Base-by-base conservation (phyloP, 257 asterid genomes). In the Solanum pinnatisectum region DNA sequence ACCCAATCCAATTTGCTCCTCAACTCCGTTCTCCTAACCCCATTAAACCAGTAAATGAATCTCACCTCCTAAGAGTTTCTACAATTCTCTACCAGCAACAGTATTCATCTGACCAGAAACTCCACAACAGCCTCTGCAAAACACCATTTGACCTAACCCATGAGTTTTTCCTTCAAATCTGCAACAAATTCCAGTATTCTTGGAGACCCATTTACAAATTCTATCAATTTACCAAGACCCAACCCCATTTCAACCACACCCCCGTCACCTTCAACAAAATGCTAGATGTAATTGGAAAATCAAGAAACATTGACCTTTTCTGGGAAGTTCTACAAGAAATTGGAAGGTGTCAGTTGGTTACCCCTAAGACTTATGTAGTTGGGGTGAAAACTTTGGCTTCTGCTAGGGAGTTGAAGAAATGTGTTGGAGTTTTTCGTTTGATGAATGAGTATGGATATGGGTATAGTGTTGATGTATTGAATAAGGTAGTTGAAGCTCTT, bases 41-140 rank as follows among this genome's bases (percentile, higher is more conserved):
- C 77, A 87, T 74, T 42, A 30, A 88, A 46, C 94, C 96, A 8
- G 91, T 94, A 8, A 86, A 95, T 44, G 95, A 94, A 88, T 89
- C 94, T 84, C 98, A 94, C 76, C 95, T 96, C 67, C 91, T 93
- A 70, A 92, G 95, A 88, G 94, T 96, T 67, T 96, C 95, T 90
- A 96, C 98, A 30, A 87, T 97, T 88, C 98, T 97, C 92, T 95
- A 96, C 95, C 99, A 96, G 67, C 98, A 97, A 84, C 98, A 97
- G 35, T 77, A 93, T 87, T 93, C 97, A 87, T 84, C 97, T 0
- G 90, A 91, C 22, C 70, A 90, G 42, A 95, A 90, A 83, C 96
- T 96, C 91, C 95, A 91, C 89, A 85, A 52, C 87, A 91, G 86
- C 92, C 98, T 97, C 83, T 83, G 60, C 71, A 90, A 92, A 88